These are phyloP conservation scores for Mikania micrantha DNA, from an alignment of 129 eudicot species.

Conservation along the genomic window DNA sequence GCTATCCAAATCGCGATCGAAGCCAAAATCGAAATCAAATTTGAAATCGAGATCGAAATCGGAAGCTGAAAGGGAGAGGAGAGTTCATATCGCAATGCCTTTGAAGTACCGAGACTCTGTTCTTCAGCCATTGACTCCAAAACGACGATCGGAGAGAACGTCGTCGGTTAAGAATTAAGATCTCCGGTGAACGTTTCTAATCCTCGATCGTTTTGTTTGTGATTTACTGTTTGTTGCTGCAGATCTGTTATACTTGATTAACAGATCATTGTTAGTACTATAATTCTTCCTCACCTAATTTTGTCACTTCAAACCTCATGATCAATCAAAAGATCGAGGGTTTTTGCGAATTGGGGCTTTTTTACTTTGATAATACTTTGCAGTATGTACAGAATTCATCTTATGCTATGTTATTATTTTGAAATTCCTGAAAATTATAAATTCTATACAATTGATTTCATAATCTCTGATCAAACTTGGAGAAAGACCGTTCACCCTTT, in stretches of 20 bases:
- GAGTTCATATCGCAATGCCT: constrained; percentile 27
- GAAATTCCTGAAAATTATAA: neutral
- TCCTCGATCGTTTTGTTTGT: neutral
- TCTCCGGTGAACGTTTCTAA: constrained; percentile 11
- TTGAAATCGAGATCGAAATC: neutral
- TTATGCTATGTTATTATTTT: neutral
- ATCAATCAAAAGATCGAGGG: constrained; percentile 9
- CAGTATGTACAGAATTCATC: neutral
- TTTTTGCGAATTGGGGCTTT: constrained; percentile 8
- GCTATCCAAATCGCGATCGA: constrained; percentile 13
- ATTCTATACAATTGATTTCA: neutral
- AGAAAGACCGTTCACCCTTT: neutral
- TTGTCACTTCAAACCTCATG: constrained; percentile 1
- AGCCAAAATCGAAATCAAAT: neutral
- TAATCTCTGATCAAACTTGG: neutral
- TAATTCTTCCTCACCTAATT: too few relatives aligned
- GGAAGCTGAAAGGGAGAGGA: constrained; percentile 19
- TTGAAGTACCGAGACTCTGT: constrained; percentile 36
- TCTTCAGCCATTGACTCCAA: constrained; percentile 25
- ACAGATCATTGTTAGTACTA: neutral
- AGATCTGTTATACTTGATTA: constrained; percentile 11
- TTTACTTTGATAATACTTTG: neutral
- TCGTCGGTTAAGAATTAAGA: neutral
- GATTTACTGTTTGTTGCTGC: neutral
- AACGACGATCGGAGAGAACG: constrained; percentile 15